Evolutionary conservation across 2,329 filamentous ascomycete genomes (phyloP).

Genomic region (Tricladium varicosporioides): DNA sequence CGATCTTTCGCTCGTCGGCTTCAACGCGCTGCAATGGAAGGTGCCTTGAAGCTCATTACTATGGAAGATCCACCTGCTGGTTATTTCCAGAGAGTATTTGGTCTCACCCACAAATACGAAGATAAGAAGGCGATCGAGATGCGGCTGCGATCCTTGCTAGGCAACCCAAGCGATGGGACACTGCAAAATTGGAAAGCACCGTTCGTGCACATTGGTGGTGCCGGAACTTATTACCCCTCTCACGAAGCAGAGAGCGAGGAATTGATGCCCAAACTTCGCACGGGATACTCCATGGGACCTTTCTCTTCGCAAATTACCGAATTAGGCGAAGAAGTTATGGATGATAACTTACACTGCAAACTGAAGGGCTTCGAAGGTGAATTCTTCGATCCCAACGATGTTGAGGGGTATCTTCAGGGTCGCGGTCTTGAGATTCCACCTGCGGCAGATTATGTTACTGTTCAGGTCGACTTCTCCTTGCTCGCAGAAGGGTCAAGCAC

Average conservation of each 20-base stretch:
- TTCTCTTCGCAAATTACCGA: conserved; percentile 42
- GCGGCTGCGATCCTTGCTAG: conserved; percentile 36
- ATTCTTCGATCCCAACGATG: conserved; percentile 75
- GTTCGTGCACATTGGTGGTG: conserved; percentile 64
- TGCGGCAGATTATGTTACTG: conserved; percentile 57
- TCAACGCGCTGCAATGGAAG: conserved; percentile 63
- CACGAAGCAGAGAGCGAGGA: conserved; percentile 22
- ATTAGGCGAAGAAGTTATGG: conserved; percentile 43
- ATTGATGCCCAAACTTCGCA: conserved; percentile 29
- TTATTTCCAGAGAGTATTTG: conserved; percentile 59
- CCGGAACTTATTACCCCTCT: conserved; percentile 61
- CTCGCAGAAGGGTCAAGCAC: conserved; percentile 15
- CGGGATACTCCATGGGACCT: conserved; percentile 47
- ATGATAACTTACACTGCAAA: conserved; percentile 49
- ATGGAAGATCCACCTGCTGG: conserved; percentile 44
- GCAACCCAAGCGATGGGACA: conserved; percentile 36
- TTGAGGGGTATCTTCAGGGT: conserved; percentile 68
- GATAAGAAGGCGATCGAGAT: conserved; percentile 45
- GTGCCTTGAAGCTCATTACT: conserved; percentile 56
- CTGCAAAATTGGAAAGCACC: conserved; percentile 60
- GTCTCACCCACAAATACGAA: conserved; percentile 65
- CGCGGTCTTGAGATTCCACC: conserved; percentile 62
- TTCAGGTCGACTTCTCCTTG: conserved; percentile 46
- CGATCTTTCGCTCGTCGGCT: conserved; percentile 68
- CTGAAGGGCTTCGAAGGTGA: conserved; percentile 67